phyloP scores from a whole-genome alignment of 129 eudicot species.

The Smallanthus sonchifolius region DNA sequence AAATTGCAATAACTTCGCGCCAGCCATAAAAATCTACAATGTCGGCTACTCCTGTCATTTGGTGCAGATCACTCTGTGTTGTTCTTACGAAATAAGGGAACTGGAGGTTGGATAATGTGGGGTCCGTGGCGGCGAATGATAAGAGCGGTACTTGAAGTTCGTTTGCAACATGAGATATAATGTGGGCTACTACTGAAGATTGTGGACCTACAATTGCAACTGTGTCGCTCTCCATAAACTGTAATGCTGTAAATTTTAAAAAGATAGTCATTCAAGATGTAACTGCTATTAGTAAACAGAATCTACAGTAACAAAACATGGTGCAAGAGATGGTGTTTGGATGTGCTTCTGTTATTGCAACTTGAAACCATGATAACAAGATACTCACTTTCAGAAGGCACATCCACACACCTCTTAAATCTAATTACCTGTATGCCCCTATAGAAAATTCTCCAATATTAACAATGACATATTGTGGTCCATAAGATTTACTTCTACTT shows the following conservation, averaged over 20 bases:
- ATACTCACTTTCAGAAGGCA: background rate
- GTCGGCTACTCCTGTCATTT: constrained; percentile 80
- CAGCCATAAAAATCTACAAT: constrained; percentile 62
- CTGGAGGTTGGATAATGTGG: constrained; percentile 74
- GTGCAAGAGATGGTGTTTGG: background rate
- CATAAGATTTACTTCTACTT: constrained; percentile 2
- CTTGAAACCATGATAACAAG: background rate
- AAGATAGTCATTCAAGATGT: background rate
- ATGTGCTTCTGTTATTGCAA: background rate
- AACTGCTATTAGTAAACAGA: background rate
- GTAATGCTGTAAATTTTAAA: constrained; percentile 55
- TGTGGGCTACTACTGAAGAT: constrained; percentile 85
- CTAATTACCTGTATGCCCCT: constrained; percentile 13
- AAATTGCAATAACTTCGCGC: constrained; percentile 68
- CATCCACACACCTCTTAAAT: background rate
- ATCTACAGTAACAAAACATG: background rate
- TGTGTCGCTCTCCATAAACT: constrained; percentile 68
- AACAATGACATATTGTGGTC: constrained; percentile 9
- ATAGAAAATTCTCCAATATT: constrained; percentile 5
- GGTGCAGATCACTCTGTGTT: constrained; percentile 74
- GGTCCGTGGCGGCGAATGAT: constrained; percentile 93
- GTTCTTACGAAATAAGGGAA: constrained; percentile 78
- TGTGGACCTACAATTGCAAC: constrained; percentile 91
- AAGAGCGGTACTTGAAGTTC: constrained; percentile 86
- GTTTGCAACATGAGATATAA: constrained; percentile 52